Percentiles rank a stretch among this genome's conserved stretches.
These are phyloP conservation scores for Passalora sequoiae DNA, from an alignment of 2,329 filamentous ascomycete genomes.

Conservation along the genomic window DNA sequence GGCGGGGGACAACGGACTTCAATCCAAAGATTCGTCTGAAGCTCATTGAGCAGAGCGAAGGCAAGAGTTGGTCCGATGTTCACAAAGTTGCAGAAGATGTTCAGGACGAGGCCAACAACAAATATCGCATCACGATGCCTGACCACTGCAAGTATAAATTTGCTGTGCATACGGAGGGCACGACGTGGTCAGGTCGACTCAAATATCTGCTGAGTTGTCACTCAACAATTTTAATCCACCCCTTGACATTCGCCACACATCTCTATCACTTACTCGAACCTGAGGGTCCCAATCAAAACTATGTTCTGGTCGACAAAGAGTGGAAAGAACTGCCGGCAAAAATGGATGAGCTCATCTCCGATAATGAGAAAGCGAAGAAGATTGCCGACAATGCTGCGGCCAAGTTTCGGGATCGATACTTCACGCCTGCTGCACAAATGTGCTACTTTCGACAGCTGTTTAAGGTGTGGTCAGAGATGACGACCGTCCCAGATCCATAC, in stretches of 20 bases:
- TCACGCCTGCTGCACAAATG: conserved; percentile 28
- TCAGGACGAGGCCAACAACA: conserved; percentile 21
- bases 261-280: conserved; percentile 29
- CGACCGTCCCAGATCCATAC: conserved; percentile 24
- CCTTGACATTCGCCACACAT: conserved; percentile 31
- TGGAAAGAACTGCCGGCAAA: conserved; percentile 28
- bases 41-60: conserved; percentile 30
- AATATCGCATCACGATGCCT: conserved; percentile 27
- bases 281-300: conserved; percentile 30
- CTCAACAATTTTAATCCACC: conserved; percentile 29
- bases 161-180: conserved; percentile 33
- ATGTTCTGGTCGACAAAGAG: conserved; percentile 28
- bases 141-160: conserved; percentile 33
- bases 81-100: conserved; percentile 25
- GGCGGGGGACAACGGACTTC: conserved; percentile 43
- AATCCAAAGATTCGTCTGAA: conserved; percentile 26
- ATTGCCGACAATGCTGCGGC: conserved; percentile 25
- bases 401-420: conserved; percentile 23
- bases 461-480: conserved; percentile 29
- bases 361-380: conserved; percentile 22
- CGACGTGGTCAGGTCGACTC: conserved; percentile 33
- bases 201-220: conserved; percentile 34
- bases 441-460: conserved; percentile 33
- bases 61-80: conserved; percentile 46
- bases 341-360: conserved; percentile 24